Percentiles rank a stretch among this genome's conserved stretches.
Evolutionary conservation across 495 filamentous ascomycete species (phyloP).

Genomic region (Xylaria flabelliformis): DNA sequence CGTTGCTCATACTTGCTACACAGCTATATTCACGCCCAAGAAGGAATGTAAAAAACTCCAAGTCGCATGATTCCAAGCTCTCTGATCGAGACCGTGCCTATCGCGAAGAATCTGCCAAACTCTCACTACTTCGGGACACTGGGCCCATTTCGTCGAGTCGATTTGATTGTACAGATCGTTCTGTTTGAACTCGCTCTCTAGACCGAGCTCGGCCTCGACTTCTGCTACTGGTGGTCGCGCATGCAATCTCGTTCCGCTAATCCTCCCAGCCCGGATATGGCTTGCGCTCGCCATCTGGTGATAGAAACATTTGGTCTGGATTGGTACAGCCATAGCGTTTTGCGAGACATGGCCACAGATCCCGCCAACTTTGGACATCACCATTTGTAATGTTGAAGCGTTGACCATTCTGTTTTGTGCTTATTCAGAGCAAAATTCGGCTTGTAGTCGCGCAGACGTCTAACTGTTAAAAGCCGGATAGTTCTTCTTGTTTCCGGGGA

Average conservation of each 20-base stretch:
- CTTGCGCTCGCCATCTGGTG: constrained; percentile 27
- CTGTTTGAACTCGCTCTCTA: constrained; percentile 42
- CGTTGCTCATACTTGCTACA: constrained; percentile 64
- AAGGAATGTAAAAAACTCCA: constrained; percentile 59
- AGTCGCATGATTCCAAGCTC: constrained; percentile 61
- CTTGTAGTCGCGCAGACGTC: constrained; percentile 58
- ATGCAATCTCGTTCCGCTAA: constrained; percentile 37
- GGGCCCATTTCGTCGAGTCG: constrained; percentile 59
- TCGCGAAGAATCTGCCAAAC: constrained; percentile 54
- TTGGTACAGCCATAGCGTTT: constrained; percentile 53
- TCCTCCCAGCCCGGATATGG: constrained; percentile 30
- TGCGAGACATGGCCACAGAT: constrained; percentile 62
- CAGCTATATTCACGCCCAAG: constrained; percentile 58
- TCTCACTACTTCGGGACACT: constrained; percentile 56
- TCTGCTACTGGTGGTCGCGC: constrained; percentile 52
- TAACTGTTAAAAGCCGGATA: constrained; percentile 60
- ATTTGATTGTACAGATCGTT: constrained; percentile 53
- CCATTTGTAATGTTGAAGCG: constrained; percentile 65
- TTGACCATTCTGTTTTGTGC: constrained; percentile 50
- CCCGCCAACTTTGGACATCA: constrained; percentile 60
- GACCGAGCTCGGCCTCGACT: constrained; percentile 47
- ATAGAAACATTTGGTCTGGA: constrained; percentile 53
- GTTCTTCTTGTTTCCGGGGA: constrained; percentile 55
- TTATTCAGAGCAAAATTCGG: constrained; percentile 62
- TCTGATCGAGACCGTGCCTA: constrained; percentile 54